Conservation (phyloP, 768 basidiomycete genomes). For the Calvatia gigantea region DNA sequence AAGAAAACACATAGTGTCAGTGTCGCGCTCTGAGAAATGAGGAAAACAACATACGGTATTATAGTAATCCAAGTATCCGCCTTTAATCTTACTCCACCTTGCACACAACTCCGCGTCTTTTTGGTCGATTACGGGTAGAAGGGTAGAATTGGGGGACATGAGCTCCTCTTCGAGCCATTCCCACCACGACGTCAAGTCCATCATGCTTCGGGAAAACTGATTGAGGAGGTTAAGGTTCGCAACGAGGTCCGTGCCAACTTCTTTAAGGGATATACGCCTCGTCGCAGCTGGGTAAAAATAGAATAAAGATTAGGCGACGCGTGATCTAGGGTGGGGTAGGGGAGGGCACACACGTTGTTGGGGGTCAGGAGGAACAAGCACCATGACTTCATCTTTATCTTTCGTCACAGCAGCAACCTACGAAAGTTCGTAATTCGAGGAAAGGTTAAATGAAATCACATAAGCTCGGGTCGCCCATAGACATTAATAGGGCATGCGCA, state of each 20-base stretch:
- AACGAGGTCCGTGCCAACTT: conserved; percentile 34
- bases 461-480: neutral
- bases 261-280: conserved; percentile 30
- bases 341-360: conserved; percentile 25
- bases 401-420: conserved; percentile 39
- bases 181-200: conserved; percentile 31
- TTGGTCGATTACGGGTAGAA: conserved; percentile 9
- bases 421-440: neutral
- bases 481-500: neutral
- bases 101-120: conserved; percentile 12
- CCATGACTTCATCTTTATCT: conserved; percentile 25
- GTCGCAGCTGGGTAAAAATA: conserved; percentile 21
- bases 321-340: neutral
- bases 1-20: neutral
- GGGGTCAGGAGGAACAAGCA: conserved; percentile 33
- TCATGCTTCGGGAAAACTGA: conserved; percentile 25
- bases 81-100: conserved; percentile 21
- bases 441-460: neutral
- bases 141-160: conserved; percentile 13
- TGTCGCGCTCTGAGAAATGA: neutral
- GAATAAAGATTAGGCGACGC: neutral
- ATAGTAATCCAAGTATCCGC: conserved; percentile 25
- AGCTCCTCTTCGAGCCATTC: conserved; percentile 26
- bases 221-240: conserved; percentile 33
- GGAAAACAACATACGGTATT: conserved; percentile 20